Conservation (phyloP, 208 protist genomes). For the Leptomonas pyrrhocoris region DNA sequence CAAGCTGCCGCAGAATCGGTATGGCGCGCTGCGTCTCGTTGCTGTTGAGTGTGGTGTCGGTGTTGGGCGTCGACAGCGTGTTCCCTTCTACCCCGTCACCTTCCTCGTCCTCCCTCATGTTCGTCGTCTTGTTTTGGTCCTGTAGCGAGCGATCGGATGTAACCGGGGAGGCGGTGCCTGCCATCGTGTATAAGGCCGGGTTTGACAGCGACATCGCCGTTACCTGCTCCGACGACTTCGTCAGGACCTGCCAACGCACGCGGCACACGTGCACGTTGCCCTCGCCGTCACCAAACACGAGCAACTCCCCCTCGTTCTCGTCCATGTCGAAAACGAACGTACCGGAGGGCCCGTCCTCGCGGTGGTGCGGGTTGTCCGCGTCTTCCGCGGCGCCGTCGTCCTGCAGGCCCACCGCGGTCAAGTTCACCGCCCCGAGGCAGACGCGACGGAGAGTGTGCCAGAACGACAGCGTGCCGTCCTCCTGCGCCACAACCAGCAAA, state of each 20-base stretch:
- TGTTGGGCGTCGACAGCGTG: neutral
- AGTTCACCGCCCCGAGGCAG: constrained; percentile 61
- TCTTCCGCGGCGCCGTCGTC: constrained; percentile 15
- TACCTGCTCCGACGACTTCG: constrained; percentile 29
- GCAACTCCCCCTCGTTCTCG: constrained; percentile 23
- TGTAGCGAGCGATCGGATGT: neutral
- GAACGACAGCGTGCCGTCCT: constrained; percentile 73
- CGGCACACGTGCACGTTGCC: constrained; percentile 80
- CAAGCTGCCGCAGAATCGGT: constrained; percentile 36
- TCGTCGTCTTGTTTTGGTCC: neutral
- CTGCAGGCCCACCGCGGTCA: constrained; percentile 41
- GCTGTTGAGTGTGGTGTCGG: neutral
- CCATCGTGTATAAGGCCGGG: constrained; percentile 30
- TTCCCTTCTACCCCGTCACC: neutral
- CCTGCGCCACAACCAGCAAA: constrained; percentile 68
- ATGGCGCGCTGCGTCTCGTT: constrained; percentile 35
- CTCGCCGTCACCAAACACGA: constrained; percentile 72
- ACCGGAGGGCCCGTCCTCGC: constrained; percentile 3
- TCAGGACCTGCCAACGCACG: constrained; percentile 38
- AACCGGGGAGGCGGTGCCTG: too few relatives aligned
- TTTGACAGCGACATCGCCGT: constrained; percentile 44
- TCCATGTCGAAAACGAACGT: constrained; percentile 38
- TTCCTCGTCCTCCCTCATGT: neutral
- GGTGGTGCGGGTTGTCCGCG: neutral
- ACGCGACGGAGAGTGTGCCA: constrained; percentile 78